Percentiles rank a stretch among this genome's conserved stretches.
Evolutionary conservation across 2,329 filamentous ascomycete species (phyloP).

Genomic region (Penicillium sp.): DNA sequence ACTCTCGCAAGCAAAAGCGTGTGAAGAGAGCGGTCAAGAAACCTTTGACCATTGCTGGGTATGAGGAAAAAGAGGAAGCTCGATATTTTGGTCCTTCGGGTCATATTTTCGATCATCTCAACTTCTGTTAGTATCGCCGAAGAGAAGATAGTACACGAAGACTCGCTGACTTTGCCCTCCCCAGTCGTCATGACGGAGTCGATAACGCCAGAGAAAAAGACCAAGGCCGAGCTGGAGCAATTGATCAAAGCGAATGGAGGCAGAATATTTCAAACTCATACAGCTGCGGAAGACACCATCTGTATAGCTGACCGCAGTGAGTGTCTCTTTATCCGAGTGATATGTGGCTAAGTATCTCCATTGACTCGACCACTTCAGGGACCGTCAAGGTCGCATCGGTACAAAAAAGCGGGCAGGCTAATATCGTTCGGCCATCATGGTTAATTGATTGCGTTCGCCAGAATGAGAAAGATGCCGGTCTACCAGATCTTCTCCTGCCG

Average conservation of each 20-base stretch:
- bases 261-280: constrained; percentile 66
- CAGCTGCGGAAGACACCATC: constrained; percentile 56
- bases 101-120: constrained; percentile 66
- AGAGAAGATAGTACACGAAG: too few relatives aligned
- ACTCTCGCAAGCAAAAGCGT: constrained; percentile 55
- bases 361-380: constrained; percentile 21
- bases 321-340: not conserved
- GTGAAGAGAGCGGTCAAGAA: constrained; percentile 56
- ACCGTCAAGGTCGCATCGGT: constrained; percentile 77
- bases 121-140: constrained; percentile 54
- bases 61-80: constrained; percentile 47
- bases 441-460: constrained; percentile 70
- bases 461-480: constrained; percentile 49
- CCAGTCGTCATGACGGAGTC: constrained; percentile 68
- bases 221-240: constrained; percentile 71
- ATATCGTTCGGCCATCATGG: constrained; percentile 77
- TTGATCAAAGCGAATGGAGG: constrained; percentile 81
- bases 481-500: constrained; percentile 57
- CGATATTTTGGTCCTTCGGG: constrained; percentile 55
- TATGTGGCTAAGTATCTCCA: constrained; percentile 6
- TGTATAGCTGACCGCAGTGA: constrained; percentile 71
- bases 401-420: constrained; percentile 62
- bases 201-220: constrained; percentile 61
- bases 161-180: constrained; percentile 3
- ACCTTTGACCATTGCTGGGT: constrained; percentile 67